These are phyloP conservation scores for Metschnikowia reukaufii DNA, from an alignment of 805 yeast species.

Conservation along the genomic window DNA sequence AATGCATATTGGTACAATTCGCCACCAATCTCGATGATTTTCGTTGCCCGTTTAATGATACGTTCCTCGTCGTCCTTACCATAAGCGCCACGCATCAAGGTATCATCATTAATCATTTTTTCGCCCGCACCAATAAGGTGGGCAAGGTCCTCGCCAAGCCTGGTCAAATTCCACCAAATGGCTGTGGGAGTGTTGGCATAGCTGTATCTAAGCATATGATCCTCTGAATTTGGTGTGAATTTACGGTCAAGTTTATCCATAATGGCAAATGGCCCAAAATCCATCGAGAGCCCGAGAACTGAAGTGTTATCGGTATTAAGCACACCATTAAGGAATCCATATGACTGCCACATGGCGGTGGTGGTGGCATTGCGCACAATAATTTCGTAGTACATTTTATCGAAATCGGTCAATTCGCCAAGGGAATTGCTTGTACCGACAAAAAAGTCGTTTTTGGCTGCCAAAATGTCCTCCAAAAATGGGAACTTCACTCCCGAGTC, in stretches of 20 bases:
- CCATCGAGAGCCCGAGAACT: constrained; percentile 82
- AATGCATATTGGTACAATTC: constrained; percentile 65
- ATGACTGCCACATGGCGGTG: constrained; percentile 84
- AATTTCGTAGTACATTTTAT: constrained; percentile 67
- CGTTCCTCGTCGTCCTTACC: constrained; percentile 50
- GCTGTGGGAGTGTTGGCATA: constrained; percentile 83
- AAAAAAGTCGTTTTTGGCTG: constrained; percentile 22
- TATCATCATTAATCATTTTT: constrained; percentile 41
- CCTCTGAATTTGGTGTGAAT: constrained; percentile 91
- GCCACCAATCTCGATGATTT: constrained; percentile 61
- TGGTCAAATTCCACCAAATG: constrained; percentile 89
- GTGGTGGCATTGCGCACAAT: constrained; percentile 71
- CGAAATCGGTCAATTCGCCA: constrained; percentile 57
- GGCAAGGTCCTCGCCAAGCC: constrained; percentile 81
- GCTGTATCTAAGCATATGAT: constrained; percentile 65
- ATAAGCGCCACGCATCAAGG: constrained; percentile 23
- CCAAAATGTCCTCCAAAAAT: constrained; percentile 26
- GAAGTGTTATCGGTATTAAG: constrained; percentile 93
- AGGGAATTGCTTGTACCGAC: constrained; percentile 21
- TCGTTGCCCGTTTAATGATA: constrained; percentile 60
- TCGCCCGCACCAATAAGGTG: constrained; percentile 77
- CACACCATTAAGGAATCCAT: constrained; percentile 93
- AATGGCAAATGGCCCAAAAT: constrained; percentile 93
- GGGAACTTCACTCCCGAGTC: constrained; percentile 27
- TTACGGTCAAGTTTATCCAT: constrained; percentile 81